These are phyloP conservation scores for Colletotrichum phormii DNA, from an alignment of 2,329 filamentous ascomycete species.

Conservation along the genomic window DNA sequence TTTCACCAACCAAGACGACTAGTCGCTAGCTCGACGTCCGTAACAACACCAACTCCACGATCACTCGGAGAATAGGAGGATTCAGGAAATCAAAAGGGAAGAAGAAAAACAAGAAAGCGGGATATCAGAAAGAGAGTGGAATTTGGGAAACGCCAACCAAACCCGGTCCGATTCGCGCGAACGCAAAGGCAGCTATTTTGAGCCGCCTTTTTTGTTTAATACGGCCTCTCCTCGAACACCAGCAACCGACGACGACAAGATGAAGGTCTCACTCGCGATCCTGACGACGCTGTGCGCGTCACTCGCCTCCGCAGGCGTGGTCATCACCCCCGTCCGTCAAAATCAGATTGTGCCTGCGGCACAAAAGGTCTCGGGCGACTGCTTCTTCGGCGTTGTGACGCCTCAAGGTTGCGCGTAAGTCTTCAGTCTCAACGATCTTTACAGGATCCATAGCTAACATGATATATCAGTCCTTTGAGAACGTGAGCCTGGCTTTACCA, in stretches of 20 bases:
- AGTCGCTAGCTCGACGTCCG: slow-evolving; percentile 29
- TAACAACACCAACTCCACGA: not conserved
- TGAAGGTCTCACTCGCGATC: slow-evolving; percentile 53
- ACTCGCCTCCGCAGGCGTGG: slow-evolving; percentile 63
- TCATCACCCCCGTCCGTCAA: slow-evolving; percentile 63
- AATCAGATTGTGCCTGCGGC: slow-evolving; percentile 61
- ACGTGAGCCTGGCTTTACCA: not conserved
- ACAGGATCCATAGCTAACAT: not conserved
- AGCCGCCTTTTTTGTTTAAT: slow-evolving; percentile 9
- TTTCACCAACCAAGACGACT: not conserved
- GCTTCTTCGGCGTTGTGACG: slow-evolving; percentile 67
- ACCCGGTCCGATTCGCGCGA: not conserved
- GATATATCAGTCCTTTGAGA: slow-evolving; percentile 4
- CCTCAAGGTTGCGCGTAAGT: slow-evolving; percentile 69
- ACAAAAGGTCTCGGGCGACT: slow-evolving; percentile 54
- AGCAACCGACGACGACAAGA: slow-evolving; percentile 42
- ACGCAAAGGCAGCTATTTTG: slow-evolving; percentile 17
- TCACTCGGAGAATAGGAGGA: not conserved
- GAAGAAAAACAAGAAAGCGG: not conserved
- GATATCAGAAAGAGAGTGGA: slow-evolving; percentile 24
- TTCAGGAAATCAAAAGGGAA: not conserved
- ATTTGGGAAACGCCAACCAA: not conserved
- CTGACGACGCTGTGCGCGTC: slow-evolving; percentile 58
- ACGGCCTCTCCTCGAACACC: not conserved
- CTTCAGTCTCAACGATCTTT: not conserved